These are phyloP conservation scores for Penicillium sp. DNA, from an alignment of 2,329 filamentous ascomycete species.

Conservation along the genomic window DNA sequence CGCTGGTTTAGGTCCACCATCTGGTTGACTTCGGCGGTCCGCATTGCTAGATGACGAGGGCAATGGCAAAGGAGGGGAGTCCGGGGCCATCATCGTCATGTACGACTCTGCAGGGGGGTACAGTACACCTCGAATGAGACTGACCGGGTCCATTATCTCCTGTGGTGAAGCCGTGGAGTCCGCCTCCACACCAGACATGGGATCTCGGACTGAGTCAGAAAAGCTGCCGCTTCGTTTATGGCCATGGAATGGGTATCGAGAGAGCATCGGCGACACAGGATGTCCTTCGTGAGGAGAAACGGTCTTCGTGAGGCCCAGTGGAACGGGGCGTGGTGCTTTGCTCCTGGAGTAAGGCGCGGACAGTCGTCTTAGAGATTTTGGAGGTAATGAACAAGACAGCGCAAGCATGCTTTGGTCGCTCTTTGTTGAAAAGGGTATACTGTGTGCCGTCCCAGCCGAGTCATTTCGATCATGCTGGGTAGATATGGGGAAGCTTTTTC, in stretches of 20 bases:
- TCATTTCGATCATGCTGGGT: constrained; percentile 35
- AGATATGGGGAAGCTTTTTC: constrained; percentile 17
- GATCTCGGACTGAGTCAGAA: constrained; percentile 77
- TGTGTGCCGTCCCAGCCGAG: constrained; percentile 37
- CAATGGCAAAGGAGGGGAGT: constrained; percentile 43
- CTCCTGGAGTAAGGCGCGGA: constrained; percentile 33
- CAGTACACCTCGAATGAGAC: constrained; percentile 81
- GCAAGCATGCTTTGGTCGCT: constrained; percentile 57
- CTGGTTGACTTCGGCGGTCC: constrained; percentile 32
- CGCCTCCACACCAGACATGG: constrained; percentile 49
- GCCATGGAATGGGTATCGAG: constrained; percentile 52
- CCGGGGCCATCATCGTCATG: constrained; percentile 64
- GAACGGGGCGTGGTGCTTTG: constrained; percentile 44
- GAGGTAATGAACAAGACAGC: constrained; percentile 60
- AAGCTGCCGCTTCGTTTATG: constrained; percentile 88
- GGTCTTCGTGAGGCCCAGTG: constrained; percentile 35
- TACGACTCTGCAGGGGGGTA: constrained; percentile 80
- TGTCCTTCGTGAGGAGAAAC: constrained; percentile 30
- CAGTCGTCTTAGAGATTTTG: constrained; percentile 44
- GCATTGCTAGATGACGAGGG: constrained; percentile 24
- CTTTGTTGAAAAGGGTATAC: constrained; percentile 37
- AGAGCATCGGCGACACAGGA: constrained; percentile 30
- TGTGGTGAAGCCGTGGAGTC: constrained; percentile 52
- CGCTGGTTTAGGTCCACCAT: constrained; percentile 27
- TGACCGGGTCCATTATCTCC: constrained; percentile 70